Percentiles rank a stretch among this genome's conserved stretches.
phyloP scores from a whole-genome alignment of 2,329 filamentous ascomycete genomes.

The Fusarium chuoi region DNA sequence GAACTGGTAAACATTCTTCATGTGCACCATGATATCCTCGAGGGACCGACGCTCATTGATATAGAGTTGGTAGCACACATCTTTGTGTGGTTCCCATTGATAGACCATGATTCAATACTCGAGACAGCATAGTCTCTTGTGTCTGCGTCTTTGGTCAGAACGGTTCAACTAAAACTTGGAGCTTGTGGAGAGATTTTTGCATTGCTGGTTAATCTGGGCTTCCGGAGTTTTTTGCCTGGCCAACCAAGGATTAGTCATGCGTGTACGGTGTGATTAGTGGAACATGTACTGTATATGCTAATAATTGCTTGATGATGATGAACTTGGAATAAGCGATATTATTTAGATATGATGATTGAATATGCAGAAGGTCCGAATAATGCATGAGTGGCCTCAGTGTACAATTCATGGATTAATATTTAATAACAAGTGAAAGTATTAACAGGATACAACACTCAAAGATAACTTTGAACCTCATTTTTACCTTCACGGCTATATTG shows the following conservation, averaged over 20 bases:
- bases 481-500: not conserved
- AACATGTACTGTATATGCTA: not conserved
- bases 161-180: constrained; percentile 26
- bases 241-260: constrained; percentile 23
- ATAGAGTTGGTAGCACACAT: constrained; percentile 69
- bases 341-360: not conserved
- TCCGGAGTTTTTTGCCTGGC: constrained; percentile 28
- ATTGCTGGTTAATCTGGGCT: constrained; percentile 44
- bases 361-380: accelerated
- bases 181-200: constrained; percentile 41
- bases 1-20: constrained; percentile 73
- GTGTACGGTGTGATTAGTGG: not conserved
- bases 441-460: not conserved
- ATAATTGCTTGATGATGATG: not conserved
- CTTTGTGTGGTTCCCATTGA: constrained; percentile 57
- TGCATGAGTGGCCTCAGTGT: not conserved
- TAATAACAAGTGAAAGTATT: no score
- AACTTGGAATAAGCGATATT: constrained; percentile 1
- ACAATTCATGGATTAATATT: not conserved
- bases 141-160: constrained; percentile 43
- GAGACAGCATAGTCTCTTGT: constrained; percentile 19
- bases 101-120: constrained; percentile 55
- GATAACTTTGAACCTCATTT: not conserved
- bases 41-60: constrained; percentile 79
- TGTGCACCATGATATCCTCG: constrained; percentile 78